Evolutionary conservation across 2,329 filamentous ascomycete genomes (phyloP), one percentile per base, ranked within the genome.

Genomic region (Akanthomyces dipterigenus): DNA sequence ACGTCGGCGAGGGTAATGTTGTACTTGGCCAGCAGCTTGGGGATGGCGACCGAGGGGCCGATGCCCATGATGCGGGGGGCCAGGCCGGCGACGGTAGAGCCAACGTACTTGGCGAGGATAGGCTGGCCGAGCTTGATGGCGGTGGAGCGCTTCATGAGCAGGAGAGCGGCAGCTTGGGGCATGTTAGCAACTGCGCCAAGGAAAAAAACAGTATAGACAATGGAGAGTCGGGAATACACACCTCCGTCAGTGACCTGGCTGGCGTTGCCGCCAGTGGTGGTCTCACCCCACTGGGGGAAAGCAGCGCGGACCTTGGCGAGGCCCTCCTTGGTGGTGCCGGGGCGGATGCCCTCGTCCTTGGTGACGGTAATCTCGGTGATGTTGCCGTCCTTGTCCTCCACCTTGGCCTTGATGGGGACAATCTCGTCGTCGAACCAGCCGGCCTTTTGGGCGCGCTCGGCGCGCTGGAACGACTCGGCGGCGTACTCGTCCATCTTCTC

Each of bases 41-140:
- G 86, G 65, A 89, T 88, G 63, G 85, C 86, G 40, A 88, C 76
- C 48, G 86, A 86, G 40, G 90, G 90, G 60, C 90, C 90, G 67
- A 98, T 96, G 65, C 93, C 95, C 95, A 99, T 99, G 78, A 99
- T 92, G 65, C 95, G 85, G 6, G 95, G 95, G 0, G 95, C 86
- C 5, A 98, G 85, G 68, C 95, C 95, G 43, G 93, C 90, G 46
- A 96, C 88, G 12, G 93, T 96, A 61, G 93, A 90, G 68, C 91
- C 92, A 66, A 95, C 91, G 74, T 92, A 98, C 78, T 99, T 99
- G 76, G 88, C 95, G 64, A 98, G 72, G 76, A 99, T 93, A 65
- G 93, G 92, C 78, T 97, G 90, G 66, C 89, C 88, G 49, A 97
- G 86, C 76, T 89, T 87, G 70, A 90, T 84, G 63, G 93, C 93